Base-by-base conservation (phyloP, 2,329 filamentous ascomycete genomes). In the Arthroderma sp. region DNA sequence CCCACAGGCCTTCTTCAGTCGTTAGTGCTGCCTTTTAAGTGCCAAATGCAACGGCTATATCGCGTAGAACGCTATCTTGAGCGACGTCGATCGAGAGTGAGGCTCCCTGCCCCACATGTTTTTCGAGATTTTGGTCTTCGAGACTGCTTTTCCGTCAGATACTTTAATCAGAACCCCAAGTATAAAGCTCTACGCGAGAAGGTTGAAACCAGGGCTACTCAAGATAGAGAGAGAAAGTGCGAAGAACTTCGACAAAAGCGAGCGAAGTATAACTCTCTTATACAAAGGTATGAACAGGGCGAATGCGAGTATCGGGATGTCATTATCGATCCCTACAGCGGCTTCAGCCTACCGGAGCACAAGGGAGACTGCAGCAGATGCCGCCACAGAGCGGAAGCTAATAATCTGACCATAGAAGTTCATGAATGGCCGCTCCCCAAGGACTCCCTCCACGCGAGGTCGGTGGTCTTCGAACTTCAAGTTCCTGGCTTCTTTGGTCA, bases 341-440 rank as follows among this genome's bases (percentile, higher is more conserved):
- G 38, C 6, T 9, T 11, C 22, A 22, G 22, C 7, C 5, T 6
- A 5, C 27, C 27, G 6, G 6, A n/a, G n/a, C 56, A 60, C 30
- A 43, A 36, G 29, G 0, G 3, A 4, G 8, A 1, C 0, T 74
- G 70, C 45, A 1, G 2, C 1, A 66, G 61, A 43, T 77, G 72
- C 50, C 1, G 2, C 0, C 48, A 60, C 0, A 37, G 50, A 3
- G 3, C 4, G 0, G 1, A 56, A n/a, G 72, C 73, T 0, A 38
- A 61, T 0, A 1, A 3, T 0, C 45, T 81, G 0, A 34, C 28
- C 0, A 77, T 82, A 5, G 0, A 36, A 0, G 54, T 75, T 6
- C 63, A 75, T 50, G 77, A 81, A 53, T 78, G 74, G 74, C 75
- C 77, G 0, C 58, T 80, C 0, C 69, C 74, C 0, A 29, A 36